Conservation (phyloP, 2,329 filamentous ascomycete species). For the Sclerotinia minor region DNA sequence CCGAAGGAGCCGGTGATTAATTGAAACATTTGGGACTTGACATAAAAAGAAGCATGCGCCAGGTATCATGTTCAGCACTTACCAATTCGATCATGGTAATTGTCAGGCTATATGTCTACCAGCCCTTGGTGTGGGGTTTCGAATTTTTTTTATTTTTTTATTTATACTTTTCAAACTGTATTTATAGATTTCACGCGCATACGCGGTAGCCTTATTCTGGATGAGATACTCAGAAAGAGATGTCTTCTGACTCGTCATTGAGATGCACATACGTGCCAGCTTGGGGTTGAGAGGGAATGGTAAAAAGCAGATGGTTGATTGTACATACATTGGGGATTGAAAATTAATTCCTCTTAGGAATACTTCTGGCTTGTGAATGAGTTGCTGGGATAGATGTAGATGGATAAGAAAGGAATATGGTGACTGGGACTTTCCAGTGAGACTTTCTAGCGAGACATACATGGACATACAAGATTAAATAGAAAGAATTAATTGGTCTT, state of each 20-base stretch:
- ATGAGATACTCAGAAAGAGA: slow-evolving; percentile 20
- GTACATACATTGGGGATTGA: slow-evolving; percentile 19
- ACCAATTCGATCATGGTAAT: neutral
- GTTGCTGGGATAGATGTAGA: slow-evolving; percentile 14
- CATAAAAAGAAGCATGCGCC: neutral
- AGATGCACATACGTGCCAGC: slow-evolving; percentile 4
- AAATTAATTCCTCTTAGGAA: neutral
- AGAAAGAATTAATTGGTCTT: neutral
- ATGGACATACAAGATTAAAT: slow-evolving; percentile 20
- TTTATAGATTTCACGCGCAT: slow-evolving; percentile 25
- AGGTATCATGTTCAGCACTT: slow-evolving; percentile 5
- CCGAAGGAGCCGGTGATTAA: slow-evolving; percentile 13
- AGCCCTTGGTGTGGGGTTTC: neutral
- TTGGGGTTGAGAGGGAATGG: neutral
- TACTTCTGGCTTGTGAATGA: slow-evolving; percentile 13
- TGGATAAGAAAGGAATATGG: slow-evolving; percentile 15
- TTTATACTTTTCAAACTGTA: slow-evolving; percentile 20
- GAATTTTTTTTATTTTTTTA: no score
- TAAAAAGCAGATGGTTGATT: slow-evolving; percentile 6
- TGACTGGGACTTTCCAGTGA: slow-evolving; percentile 6
- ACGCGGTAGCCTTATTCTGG: slow-evolving; percentile 10
- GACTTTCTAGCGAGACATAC: slow-evolving; percentile 5
- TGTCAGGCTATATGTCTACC: neutral
- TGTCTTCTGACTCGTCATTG: slow-evolving; percentile 1
- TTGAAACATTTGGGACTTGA: slow-evolving; percentile 4